Evolutionary conservation across 192 early-diverging fungal genomes (phyloP), one percentile per base, ranked within the genome.

Genomic region (Backusella mclennaniae): DNA sequence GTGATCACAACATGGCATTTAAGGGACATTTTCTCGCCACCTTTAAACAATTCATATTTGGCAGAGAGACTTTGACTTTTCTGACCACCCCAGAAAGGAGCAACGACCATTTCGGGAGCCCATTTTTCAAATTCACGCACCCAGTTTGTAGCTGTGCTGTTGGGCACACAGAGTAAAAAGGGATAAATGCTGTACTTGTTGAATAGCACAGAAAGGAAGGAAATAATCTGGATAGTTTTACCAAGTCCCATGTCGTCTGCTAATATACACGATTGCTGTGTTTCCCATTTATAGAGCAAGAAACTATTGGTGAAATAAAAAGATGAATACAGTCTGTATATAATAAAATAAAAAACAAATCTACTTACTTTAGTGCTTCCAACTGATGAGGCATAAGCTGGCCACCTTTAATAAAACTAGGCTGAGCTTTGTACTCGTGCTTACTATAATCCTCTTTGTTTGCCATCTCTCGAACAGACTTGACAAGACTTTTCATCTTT

Each of bases 211-310:
- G 76, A 77, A 2, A 93, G 69, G 63, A 93, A 89, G 0, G 87
- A 72, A 14, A 94, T 87, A 42, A 93, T 87, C 75, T 94, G 93
- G 23, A 94, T 86, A 9, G 93, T 94, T 79, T 94, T 94, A 49
- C 89, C 92, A 41, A 93, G 71, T 6, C 93, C 93, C 92, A 93
- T 93, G 69, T 93, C 92, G 80, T 93, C 92, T 17, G 93, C 92
- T 31, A 93, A 73, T 74, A 93, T 89, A 70, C 88, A 90, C 29
- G 89, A 84, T 38, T 82, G 80, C 9, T 82, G 42, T 39, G 88
- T 85, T 52, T 76, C 82, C 86, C 92, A 93, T 73, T 93, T 87
- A 77, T 91, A 93, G 15, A 89, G 38, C 15, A 93, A 71, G 91
- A 91, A 93, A 49, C 87, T 92, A 80, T 6, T 14, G 36, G 4